These are phyloP conservation scores for Fragilariopsis cylindrus DNA, from an alignment of 108 stramenopile species.

Conservation along the genomic window DNA sequence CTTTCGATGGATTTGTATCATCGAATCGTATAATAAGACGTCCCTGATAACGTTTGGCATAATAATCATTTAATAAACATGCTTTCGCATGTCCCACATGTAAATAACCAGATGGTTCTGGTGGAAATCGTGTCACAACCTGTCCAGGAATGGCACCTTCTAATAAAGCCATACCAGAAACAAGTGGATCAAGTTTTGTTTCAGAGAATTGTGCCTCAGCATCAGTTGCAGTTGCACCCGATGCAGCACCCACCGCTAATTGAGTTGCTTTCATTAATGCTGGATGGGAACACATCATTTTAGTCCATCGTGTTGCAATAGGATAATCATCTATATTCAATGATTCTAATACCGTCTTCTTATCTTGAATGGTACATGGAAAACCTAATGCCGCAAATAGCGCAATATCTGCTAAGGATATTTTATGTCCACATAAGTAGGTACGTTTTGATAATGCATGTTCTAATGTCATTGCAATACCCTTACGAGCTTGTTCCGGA, in stretches of 20 bases:
- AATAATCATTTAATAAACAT: conserved; percentile 96
- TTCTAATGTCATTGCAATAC: conserved; percentile 70
- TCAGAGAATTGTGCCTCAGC: conserved; percentile 40
- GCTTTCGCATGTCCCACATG: conserved; percentile 99
- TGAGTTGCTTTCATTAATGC: conserved; percentile 79
- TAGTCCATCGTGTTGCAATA: conserved; percentile 66
- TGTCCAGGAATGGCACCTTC: conserved; percentile 91
- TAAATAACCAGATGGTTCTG: conserved; percentile 98
- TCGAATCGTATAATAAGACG: conserved; percentile 93
- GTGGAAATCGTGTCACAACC: conserved; percentile 96
- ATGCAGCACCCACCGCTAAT: conserved; percentile 59
- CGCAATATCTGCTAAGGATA: conserved; percentile 93
- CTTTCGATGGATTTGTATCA: conserved; percentile 99
- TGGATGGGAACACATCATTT: conserved; percentile 67
- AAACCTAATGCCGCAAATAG: conserved; percentile 76
- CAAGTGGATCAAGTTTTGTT: conserved; percentile 57
- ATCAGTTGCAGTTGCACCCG: conserved; percentile 47
- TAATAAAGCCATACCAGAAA: conserved; percentile 72
- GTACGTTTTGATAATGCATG: conserved; percentile 58
- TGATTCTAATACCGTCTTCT: conserved; percentile 27
- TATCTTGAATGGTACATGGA: conserved; percentile 48
- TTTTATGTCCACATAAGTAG: conserved; percentile 63
- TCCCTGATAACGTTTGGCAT: conserved; percentile 94
- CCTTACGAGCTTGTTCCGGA: conserved; percentile 48
- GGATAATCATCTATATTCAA: conserved; percentile 25